These are phyloP conservation scores for Podosphaera leucotricha DNA, from an alignment of 2,329 filamentous ascomycete species.

Conservation along the genomic window DNA sequence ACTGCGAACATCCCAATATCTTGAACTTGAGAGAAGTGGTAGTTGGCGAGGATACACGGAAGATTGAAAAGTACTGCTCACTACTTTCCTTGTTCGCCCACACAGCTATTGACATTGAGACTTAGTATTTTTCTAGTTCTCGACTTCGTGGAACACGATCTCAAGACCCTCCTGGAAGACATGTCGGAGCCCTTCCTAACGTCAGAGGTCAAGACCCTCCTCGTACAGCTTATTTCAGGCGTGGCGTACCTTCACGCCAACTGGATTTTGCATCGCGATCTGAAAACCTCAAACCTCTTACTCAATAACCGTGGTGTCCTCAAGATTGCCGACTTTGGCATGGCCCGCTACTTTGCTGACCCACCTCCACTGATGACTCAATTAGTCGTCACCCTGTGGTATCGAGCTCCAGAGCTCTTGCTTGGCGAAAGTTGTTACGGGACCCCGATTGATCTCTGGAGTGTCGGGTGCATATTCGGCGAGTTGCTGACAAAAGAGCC, in stretches of 20 bases:
- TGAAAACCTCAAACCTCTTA: constrained; percentile 83
- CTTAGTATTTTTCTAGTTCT: constrained; percentile 75
- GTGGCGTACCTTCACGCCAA: constrained; percentile 67
- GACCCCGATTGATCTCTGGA: constrained; percentile 77
- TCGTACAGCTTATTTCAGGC: constrained; percentile 60
- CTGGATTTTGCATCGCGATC: constrained; percentile 82
- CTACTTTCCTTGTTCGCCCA: not conserved
- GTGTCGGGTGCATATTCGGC: constrained; percentile 82
- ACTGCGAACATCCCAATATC: constrained; percentile 61
- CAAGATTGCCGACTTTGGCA: constrained; percentile 94
- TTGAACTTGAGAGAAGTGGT: constrained; percentile 68
- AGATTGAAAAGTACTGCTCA: constrained; percentile 27
- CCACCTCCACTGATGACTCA: constrained; percentile 63
- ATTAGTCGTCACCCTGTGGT: constrained; percentile 93
- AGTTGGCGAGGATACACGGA: constrained; percentile 36
- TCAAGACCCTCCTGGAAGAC: constrained; percentile 77
- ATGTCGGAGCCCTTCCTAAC: constrained; percentile 86
- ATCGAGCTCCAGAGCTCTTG: constrained; percentile 74
- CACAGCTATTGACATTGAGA: constrained; percentile 7
- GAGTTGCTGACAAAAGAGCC: constrained; percentile 71
- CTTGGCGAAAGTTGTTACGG: constrained; percentile 59
- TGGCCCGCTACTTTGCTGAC: constrained; percentile 74
- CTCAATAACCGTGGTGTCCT: constrained; percentile 87
- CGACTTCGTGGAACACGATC: constrained; percentile 92
- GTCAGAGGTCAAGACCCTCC: constrained; percentile 76